Percentiles rank a stretch among this genome's conserved stretches.
phyloP scores from a whole-genome alignment of 805 yeast genomes.

The Lachancea sp. region DNA sequence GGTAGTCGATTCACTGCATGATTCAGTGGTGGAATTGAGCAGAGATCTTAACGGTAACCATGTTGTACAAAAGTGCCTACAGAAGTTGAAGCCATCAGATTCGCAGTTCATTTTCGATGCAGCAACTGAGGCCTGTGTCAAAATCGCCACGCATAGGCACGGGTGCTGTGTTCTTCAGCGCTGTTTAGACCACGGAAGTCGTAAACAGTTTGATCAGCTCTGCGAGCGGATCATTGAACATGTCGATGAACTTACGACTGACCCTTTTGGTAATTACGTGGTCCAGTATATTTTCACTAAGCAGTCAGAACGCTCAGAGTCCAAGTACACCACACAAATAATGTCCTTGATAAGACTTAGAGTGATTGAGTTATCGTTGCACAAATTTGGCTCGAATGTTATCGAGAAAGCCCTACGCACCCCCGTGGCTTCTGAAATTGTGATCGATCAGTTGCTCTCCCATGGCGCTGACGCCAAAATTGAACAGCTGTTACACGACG shows the following conservation, averaged over 20 bases:
- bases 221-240: slow-evolving; percentile 61
- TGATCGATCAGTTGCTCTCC: slow-evolving; percentile 45
- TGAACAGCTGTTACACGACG: slow-evolving; percentile 67
- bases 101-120: slow-evolving; percentile 88
- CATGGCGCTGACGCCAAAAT: slow-evolving; percentile 30
- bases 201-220: slow-evolving; percentile 59
- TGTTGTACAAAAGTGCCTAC: slow-evolving; percentile 88
- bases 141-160: slow-evolving; percentile 90
- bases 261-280: slow-evolving; percentile 96
- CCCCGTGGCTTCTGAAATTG: slow-evolving; percentile 38
- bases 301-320: slow-evolving; percentile 29
- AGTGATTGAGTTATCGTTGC: slow-evolving; percentile 53
- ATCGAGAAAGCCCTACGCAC: slow-evolving; percentile 77
- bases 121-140: slow-evolving; percentile 62
- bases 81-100: slow-evolving; percentile 57
- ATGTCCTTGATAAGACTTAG: slow-evolving; percentile 31
- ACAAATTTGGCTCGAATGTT: slow-evolving; percentile 91
- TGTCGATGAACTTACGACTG: slow-evolving; percentile 67
- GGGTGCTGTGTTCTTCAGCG: slow-evolving; percentile 97
- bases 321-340: slow-evolving; percentile 30
- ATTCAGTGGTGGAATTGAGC: slow-evolving; percentile 72
- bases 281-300: slow-evolving; percentile 79
- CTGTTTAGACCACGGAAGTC: slow-evolving; percentile 83
- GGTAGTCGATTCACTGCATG: slow-evolving; percentile 51
- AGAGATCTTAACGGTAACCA: slow-evolving; percentile 95